Conservation (phyloP, 495 filamentous ascomycete species). For the Mytilinidion resinicola region DNA sequence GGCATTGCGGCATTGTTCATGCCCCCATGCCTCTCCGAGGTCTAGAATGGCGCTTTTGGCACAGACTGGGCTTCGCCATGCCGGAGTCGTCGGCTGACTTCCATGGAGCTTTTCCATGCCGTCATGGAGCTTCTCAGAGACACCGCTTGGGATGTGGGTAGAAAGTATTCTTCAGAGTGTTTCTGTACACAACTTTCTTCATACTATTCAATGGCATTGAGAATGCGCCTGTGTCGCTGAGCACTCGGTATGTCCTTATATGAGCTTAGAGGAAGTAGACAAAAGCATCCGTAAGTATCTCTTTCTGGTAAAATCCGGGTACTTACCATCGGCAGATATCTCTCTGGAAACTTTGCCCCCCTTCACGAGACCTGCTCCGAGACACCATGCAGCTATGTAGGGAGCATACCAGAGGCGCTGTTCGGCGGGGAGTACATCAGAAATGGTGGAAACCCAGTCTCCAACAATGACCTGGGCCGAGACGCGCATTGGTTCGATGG, state of each 20-base stretch:
- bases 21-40: background rate
- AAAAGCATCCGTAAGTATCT: constrained; percentile 20
- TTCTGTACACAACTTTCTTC: no score
- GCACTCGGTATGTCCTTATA: constrained; percentile 1
- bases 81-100: no score
- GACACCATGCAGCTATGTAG: constrained; percentile 47
- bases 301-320: background rate
- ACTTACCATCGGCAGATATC: constrained; percentile 35
- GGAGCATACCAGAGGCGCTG: constrained; percentile 52
- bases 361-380: constrained; percentile 44
- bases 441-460: constrained; percentile 63
- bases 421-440: constrained; percentile 60
- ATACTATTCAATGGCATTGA: no score
- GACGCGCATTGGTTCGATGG: constrained; percentile 66
- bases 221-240: background rate
- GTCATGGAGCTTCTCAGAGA: no score
- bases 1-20: background rate
- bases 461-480: constrained; percentile 48
- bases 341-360: constrained; percentile 60
- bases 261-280: constrained; percentile 2
- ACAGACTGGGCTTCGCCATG: no score
- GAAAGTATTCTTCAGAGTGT: no score
- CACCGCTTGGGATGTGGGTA: no score
- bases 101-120: no score
- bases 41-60: no score